Base-by-base conservation (phyloP, 2,329 filamentous ascomycete genomes). In the Cordyceps tenuipes region DNA sequence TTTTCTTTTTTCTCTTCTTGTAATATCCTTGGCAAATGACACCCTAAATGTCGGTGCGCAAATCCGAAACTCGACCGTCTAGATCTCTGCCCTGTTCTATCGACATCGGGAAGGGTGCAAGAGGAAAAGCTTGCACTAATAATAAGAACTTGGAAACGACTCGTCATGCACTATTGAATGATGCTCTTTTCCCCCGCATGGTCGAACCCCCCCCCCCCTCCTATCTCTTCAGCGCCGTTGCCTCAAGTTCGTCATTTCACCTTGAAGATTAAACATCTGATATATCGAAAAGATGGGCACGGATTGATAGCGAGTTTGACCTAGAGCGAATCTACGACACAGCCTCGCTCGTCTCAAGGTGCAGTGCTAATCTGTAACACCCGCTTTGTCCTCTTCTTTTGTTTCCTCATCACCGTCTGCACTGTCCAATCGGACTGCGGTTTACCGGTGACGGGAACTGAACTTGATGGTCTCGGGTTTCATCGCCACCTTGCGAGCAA, bases 361-460 rank as follows among this genome's bases (percentile, higher is more conserved):
- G 31, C 5, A 23, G 39, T 48, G 29, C n/a, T 5, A 21, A 36
- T 47, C 54, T 57, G 54, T 39, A 57, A 57, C 54, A 57, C 34
- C 34, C 54, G 43, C 54, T 57, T 57, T 39, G 54, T 57, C 54
- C 44, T 47, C 23, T 43, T 41, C 36, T 46, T 48, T 47, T 48
- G 29, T 48, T 48, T 39, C 29, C 12, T 56, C 39, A 15, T 5
- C 5, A 10, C 13, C 10, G 51, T 39, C 29, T 48, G 48, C 29
- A 48, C n/a, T 48, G 3, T 5, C n/a, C 3, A 26, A 23, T 48
- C 9, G 34, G 15, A 57, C 5, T 13, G 26, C 8, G 7, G 29
- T 48, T 57, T 29, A 7, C 26, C 9, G 5, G 19, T 36, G 19
- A 21, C n/a, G 8, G 26, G 43, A 41, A 29, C 8, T 29, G 21